phyloP scores from a whole-genome alignment of 2,329 filamentous ascomycete species.

The Monosporascus sp. region DNA sequence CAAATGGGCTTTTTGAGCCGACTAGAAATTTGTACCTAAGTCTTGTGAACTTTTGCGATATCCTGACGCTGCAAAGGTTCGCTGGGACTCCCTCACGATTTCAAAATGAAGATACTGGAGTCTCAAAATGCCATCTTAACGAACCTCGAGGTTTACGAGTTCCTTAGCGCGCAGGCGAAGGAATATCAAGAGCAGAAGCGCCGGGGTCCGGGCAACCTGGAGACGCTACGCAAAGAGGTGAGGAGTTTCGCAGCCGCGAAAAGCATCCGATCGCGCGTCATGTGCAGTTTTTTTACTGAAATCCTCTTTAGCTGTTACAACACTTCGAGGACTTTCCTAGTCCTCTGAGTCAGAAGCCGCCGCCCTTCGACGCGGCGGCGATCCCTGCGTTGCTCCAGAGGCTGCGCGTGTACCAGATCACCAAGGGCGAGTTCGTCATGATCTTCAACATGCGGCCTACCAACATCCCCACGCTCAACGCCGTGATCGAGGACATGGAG shows the following conservation, averaged over 20 bases:
- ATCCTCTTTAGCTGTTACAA: constrained; percentile 46
- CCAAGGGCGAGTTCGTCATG: constrained; percentile 65
- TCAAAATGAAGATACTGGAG: constrained; percentile 63
- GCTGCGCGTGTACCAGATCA: constrained; percentile 53
- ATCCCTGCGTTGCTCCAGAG: constrained; percentile 50
- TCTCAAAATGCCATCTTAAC: constrained; percentile 64
- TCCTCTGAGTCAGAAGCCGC: constrained; percentile 50
- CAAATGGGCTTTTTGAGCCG: no score
- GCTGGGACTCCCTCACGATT: neutral
- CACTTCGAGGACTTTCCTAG: constrained; percentile 52
- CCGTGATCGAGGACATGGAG: constrained; percentile 61
- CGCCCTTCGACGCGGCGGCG: constrained; percentile 46
- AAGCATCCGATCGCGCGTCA: no score
- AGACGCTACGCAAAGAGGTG: constrained; percentile 62
- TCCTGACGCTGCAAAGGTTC: no score
- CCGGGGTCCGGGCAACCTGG: constrained; percentile 51
- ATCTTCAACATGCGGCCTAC: constrained; percentile 61
- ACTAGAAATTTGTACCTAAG: no score
- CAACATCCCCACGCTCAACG: constrained; percentile 52
- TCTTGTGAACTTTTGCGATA: no score
- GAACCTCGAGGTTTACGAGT: constrained; percentile 68
- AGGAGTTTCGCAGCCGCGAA: constrained; percentile 2
- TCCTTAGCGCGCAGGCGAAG: constrained; percentile 52
- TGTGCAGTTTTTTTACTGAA: no score
- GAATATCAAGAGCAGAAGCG: constrained; percentile 47